Conservation (phyloP, 305 asterid species). For the Fraxinus floribunda region DNA sequence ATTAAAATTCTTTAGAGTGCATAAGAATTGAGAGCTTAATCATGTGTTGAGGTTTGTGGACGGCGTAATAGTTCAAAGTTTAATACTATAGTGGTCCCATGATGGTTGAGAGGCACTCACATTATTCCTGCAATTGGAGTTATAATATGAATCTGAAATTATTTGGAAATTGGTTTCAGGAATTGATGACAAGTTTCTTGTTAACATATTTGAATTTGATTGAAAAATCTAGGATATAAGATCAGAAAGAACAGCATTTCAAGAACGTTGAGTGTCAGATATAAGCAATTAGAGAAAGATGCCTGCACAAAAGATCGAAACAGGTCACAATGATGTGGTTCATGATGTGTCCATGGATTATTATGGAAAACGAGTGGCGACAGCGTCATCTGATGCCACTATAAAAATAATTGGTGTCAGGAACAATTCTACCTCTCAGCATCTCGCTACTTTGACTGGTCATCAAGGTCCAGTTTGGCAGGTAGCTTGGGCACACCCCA, state of each 20-base stretch:
- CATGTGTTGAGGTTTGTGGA: neutral
- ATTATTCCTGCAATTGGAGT: conserved; percentile 10
- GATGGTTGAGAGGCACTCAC: neutral
- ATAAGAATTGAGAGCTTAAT: neutral
- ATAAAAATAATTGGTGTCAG: conserved; percentile 68
- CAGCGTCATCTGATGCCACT: conserved; percentile 83
- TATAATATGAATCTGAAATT: conserved; percentile 14
- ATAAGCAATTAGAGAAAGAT: conserved; percentile 33
- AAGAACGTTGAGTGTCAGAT: conserved; percentile 5
- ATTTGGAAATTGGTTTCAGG: neutral
- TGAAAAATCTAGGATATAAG: conserved; percentile 25
- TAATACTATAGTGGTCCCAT: neutral
- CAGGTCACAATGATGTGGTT: conserved; percentile 75
- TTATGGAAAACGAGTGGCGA: conserved; percentile 87
- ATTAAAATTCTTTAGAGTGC: neutral
- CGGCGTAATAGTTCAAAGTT: neutral
- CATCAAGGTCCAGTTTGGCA: conserved; percentile 98
- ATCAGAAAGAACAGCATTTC: conserved; percentile 7
- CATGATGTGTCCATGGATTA: conserved; percentile 92
- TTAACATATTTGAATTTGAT: neutral
- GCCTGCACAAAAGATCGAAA: conserved; percentile 96
- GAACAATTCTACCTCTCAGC: conserved; percentile 72
- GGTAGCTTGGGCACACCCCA: conserved; percentile 94
- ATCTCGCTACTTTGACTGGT: conserved; percentile 72
- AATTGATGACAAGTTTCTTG: conserved; percentile 1